Evolutionary conservation across 768 basidiomycete genomes (phyloP).

Genomic region (Mycena leptocephala): DNA sequence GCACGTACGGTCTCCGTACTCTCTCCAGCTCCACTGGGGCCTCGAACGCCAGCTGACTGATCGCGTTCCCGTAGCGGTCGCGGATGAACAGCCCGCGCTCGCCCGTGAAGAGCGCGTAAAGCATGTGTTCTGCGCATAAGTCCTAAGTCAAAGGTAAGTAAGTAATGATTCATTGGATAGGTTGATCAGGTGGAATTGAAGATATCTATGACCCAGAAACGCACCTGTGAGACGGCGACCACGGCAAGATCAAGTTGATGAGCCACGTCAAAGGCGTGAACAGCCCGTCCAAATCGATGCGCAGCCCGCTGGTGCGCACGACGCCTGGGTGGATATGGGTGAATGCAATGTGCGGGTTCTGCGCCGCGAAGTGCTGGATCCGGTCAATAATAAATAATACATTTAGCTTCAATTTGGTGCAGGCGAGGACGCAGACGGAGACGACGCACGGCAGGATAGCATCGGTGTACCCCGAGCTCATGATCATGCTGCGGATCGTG

Average conservation of each 20-base stretch:
- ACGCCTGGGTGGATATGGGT: slow-evolving; percentile 44
- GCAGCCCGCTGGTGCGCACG: slow-evolving; percentile 33
- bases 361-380: slow-evolving; percentile 43
- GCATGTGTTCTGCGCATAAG: slow-evolving; percentile 40
- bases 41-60: slow-evolving; percentile 24
- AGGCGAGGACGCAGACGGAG: background rate
- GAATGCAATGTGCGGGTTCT: slow-evolving; percentile 40
- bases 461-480: slow-evolving; percentile 29
- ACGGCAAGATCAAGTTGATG: slow-evolving; percentile 13
- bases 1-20: slow-evolving; percentile 17
- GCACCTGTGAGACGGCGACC: slow-evolving; percentile 22
- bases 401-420: no score
- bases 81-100: slow-evolving; percentile 27
- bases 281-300: slow-evolving; percentile 27
- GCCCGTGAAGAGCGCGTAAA: slow-evolving; percentile 34
- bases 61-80: background rate
- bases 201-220: no score
- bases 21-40: slow-evolving; percentile 10
- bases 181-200: no score
- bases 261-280: slow-evolving; percentile 30
- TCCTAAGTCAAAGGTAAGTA: no score
- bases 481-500: slow-evolving; percentile 23
- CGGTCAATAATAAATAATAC: background rate
- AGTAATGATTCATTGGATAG: no score
- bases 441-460: slow-evolving; percentile 25